phyloP scores from a whole-genome alignment of 257 asterid species.

The Primulina eburnea region DNA sequence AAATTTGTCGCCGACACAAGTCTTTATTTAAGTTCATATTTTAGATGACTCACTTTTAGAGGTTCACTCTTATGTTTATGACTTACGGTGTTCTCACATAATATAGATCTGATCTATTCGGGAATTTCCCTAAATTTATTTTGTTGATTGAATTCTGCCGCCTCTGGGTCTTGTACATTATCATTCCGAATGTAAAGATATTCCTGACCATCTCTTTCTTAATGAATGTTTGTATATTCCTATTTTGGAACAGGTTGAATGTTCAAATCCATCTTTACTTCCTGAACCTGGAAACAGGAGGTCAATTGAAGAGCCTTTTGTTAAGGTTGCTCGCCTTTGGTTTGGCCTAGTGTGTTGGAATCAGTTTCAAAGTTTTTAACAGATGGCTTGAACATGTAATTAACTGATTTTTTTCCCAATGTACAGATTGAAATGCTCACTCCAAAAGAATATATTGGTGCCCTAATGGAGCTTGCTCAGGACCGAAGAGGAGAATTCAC shows the following conservation, averaged over 20 bases:
- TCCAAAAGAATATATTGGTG: constrained; percentile 92
- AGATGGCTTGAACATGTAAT: constrained; percentile 26
- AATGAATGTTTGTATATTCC: not conserved
- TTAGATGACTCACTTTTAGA: constrained; percentile 15
- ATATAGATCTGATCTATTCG: constrained; percentile 15
- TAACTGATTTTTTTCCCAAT: constrained; percentile 21
- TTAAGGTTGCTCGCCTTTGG: constrained; percentile 53
- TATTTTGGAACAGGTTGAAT: constrained; percentile 64
- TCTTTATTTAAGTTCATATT: too few species aligned
- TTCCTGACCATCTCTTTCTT: constrained; percentile 23
- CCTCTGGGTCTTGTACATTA: not conserved
- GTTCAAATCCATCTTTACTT: constrained; percentile 93
- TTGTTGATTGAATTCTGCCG: constrained; percentile 9
- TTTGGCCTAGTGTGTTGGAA: constrained; percentile 18
- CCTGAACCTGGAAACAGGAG: constrained; percentile 93
- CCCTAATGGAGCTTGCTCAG: constrained; percentile 98
- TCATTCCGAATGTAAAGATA: constrained; percentile 7
- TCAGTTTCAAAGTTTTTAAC: constrained; percentile 15
- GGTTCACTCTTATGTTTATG: not conserved
- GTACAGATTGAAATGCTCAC: constrained; percentile 89
- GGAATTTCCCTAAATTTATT: not conserved
- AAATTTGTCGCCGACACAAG: too few species aligned
- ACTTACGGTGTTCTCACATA: constrained; percentile 14
- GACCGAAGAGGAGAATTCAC: constrained; percentile 94
- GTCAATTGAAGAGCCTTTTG: constrained; percentile 94